These are phyloP conservation scores for Phytophthora megakarya DNA, from an alignment of 352 stramenopile species.

Conservation along the genomic window DNA sequence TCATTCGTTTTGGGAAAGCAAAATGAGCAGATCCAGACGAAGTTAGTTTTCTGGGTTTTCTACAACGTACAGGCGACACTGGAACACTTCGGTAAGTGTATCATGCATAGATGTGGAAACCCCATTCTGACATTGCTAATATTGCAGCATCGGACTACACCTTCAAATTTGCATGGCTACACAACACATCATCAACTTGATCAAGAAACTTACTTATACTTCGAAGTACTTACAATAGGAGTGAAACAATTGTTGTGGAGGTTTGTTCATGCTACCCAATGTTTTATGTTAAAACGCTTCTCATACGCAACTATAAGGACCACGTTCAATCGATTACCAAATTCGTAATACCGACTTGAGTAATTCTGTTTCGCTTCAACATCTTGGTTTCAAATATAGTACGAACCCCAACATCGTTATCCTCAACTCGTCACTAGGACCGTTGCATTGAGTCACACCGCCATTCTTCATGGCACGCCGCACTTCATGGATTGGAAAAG, in stretches of 20 bases:
- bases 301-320: too few relatives aligned
- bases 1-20: slow-evolving; percentile 48
- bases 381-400: not conserved
- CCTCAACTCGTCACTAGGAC: not conserved
- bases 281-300: too few relatives aligned
- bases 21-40: slow-evolving; percentile 35
- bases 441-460: not conserved
- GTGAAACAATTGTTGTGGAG: too few relatives aligned
- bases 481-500: not conserved
- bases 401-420: not conserved
- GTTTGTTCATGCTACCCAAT: too few relatives aligned
- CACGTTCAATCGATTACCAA: too few relatives aligned
- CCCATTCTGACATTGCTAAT: not conserved
- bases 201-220: not conserved
- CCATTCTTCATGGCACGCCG: slow-evolving; percentile 9
- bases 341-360: too few relatives aligned
- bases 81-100: slow-evolving; percentile 36
- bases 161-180: slow-evolving; percentile 40
- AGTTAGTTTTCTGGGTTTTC: slow-evolving; percentile 50
- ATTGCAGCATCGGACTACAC: slow-evolving; percentile 34
- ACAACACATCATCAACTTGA: slow-evolving; percentile 10
- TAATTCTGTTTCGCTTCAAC: not conserved
- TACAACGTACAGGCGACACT: slow-evolving; percentile 38
- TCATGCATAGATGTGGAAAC: not conserved
- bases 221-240: too few relatives aligned